Evolutionary conservation across 805 yeast genomes (phyloP).

Genomic region (Ogataea zsoltii): DNA sequence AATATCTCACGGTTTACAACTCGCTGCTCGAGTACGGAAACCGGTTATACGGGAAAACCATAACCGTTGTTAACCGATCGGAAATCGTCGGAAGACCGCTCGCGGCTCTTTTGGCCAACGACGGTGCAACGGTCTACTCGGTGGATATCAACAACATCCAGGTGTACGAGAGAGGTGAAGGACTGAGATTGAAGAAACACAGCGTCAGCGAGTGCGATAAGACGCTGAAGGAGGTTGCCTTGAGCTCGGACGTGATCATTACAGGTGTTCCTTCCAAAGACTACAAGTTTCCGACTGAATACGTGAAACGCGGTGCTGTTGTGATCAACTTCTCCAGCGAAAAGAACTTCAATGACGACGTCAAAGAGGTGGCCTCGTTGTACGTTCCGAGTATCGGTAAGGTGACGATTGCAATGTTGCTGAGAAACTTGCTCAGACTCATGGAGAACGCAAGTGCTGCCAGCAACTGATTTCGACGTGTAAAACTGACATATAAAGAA

Average conservation of each 20-base stretch:
- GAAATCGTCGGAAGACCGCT: conserved; percentile 97
- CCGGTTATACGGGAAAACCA: conserved; percentile 88
- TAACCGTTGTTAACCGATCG: conserved; percentile 87
- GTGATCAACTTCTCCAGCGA: conserved; percentile 88
- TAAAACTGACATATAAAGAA: no score
- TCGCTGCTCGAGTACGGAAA: conserved; percentile 81
- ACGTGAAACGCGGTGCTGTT: conserved; percentile 83
- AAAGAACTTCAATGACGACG: conserved; percentile 81
- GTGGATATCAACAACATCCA: conserved; percentile 87
- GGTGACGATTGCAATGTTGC: conserved; percentile 91
- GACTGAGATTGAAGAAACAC: conserved; percentile 77
- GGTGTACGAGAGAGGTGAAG: conserved; percentile 92
- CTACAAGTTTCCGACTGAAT: conserved; percentile 85
- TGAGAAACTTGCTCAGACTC: conserved; percentile 84
- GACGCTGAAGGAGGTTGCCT: conserved; percentile 64
- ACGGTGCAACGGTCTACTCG: conserved; percentile 95
- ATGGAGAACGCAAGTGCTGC: conserved; percentile 56
- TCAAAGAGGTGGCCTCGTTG: conserved; percentile 82
- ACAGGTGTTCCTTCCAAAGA: conserved; percentile 90
- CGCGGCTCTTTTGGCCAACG: conserved; percentile 94
- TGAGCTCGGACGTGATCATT: conserved; percentile 83
- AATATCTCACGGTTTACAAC: conserved; percentile 87
- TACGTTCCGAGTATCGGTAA: conserved; percentile 96
- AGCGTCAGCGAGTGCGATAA: conserved; percentile 62
- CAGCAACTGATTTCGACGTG: no score